Base-by-base conservation (phyloP, 2,329 filamentous ascomycete species). In the Arthrinium phaeospermum region DNA sequence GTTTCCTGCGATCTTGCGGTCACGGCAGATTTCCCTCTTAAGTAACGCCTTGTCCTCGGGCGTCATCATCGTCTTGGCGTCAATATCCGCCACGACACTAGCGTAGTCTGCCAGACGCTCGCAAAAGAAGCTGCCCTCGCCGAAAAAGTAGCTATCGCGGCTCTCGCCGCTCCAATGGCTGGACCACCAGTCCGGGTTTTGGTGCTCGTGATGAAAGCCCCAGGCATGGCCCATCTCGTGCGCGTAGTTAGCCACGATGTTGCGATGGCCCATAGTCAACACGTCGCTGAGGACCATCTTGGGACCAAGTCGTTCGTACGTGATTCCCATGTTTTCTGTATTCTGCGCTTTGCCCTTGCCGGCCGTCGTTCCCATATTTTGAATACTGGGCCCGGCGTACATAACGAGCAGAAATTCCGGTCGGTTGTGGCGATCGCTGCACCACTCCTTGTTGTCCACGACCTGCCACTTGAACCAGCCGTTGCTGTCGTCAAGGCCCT, bases 151-250 rank as follows among this genome's bases (percentile, higher is more conserved):
- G 44, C 68, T 53, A 51, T 71, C 67, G 13, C 14, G 49, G 4
- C 34, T 14, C 37, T 46, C 67, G 19, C 7, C 24, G 19, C 51
- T 53, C 30, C 22, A 51, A 5, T n/a, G 4, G 1, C 7, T 37
- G 4, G 30, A 24, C 78, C 78, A 80, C 68, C 72, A 79, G 45
- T 70, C 37, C 16, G 74, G 75, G 71, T 78, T 78, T 71, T 79
- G 78, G 71, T 80, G 78, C 71, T 79, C 78, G 71, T 79, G 78
- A 67, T 67, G 69, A 7, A 79, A 74, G 27, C 78, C 78, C 77
- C 77, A 78, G 53, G 74, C 75, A 68, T 80, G 77, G 68, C 78
- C 78, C 3, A 80, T 24, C 74, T 79, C 78, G 72, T 80, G 78
- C 13, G 78, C 78, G 47, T 74, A 34, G 72, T 76, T 79, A 51